phyloP scores from a whole-genome alignment of 371 early-diverging fungal genomes.

The Rhizomucor miehei region DNA sequence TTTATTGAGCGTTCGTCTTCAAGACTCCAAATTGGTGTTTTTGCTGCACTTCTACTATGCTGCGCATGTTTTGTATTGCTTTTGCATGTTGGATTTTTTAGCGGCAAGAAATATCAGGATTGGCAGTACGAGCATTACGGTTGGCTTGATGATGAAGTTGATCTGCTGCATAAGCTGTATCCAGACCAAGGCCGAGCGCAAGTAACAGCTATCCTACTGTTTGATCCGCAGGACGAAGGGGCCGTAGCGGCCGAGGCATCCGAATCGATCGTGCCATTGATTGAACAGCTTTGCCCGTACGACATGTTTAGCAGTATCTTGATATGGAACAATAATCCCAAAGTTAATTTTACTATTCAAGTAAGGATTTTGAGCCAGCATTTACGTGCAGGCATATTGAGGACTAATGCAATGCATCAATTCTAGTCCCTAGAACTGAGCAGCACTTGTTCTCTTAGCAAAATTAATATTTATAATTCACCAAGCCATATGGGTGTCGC shows the following conservation, averaged over 20 bases:
- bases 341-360: constrained; percentile 40
- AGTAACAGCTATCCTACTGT: constrained; percentile 51
- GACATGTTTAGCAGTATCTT: constrained; percentile 58
- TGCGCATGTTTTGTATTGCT: constrained; percentile 22
- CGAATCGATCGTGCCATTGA: constrained; percentile 39
- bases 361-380: constrained; percentile 23
- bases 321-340: constrained; percentile 62
- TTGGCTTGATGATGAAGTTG: constrained; percentile 24
- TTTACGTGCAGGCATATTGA: no score
- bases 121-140: constrained; percentile 35
- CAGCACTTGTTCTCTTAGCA: constrained; percentile 33
- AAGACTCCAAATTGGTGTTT: constrained; percentile 6
- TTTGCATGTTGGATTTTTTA: constrained; percentile 44
- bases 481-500: constrained; percentile 47
- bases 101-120: constrained; percentile 45
- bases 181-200: constrained; percentile 53
- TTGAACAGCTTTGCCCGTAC: constrained; percentile 53
- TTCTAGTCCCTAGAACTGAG: constrained; percentile 1
- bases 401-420: no score
- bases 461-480: constrained; percentile 50
- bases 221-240: constrained; percentile 7
- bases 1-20: constrained; percentile 20
- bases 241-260: constrained; percentile 23
- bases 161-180: constrained; percentile 49
- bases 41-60: neutral